Evolutionary conservation across 2,329 filamentous ascomycete genomes (phyloP).

Genomic region (Periconia sp.): DNA sequence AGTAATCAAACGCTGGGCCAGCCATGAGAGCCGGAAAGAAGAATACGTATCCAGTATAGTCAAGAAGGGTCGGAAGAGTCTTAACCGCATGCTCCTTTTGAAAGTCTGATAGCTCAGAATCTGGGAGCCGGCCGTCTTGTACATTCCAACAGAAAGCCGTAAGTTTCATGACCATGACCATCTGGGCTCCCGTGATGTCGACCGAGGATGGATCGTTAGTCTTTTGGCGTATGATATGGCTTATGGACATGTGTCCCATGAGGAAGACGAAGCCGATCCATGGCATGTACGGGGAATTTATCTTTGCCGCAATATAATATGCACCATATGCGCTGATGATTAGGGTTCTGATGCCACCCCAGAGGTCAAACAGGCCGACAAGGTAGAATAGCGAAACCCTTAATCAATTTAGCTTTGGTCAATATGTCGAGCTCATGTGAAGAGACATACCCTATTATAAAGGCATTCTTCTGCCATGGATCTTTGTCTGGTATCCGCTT

Average conservation of each 20-base stretch:
- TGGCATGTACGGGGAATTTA: conserved; percentile 93
- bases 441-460: conserved; percentile 72
- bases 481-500: conserved; percentile 88
- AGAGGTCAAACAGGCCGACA: conserved; percentile 90
- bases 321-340: conserved; percentile 78
- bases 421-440: not conserved
- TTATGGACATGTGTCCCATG: conserved; percentile 94
- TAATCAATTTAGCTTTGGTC: conserved; percentile 10
- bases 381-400: conserved; percentile 89
- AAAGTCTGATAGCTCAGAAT: conserved; percentile 79
- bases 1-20: conserved; percentile 92
- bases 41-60: conserved; percentile 87
- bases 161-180: conserved; percentile 98
- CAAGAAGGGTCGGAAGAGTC: conserved; percentile 75
- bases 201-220: conserved; percentile 69
- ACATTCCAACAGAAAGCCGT: conserved; percentile 98
- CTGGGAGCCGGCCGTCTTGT: conserved; percentile 83
- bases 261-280: conserved; percentile 94
- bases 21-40: conserved; percentile 93
- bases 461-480: conserved; percentile 85
- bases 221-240: conserved; percentile 82
- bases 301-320: conserved; percentile 82
- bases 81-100: conserved; percentile 83
- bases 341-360: conserved; percentile 81
- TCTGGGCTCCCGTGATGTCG: conserved; percentile 92